A percentile compares a stretch with the other conserved stretches of the same genome.
Conservation (phyloP, 805 yeast species). For the Starmerella apicola region DNA sequence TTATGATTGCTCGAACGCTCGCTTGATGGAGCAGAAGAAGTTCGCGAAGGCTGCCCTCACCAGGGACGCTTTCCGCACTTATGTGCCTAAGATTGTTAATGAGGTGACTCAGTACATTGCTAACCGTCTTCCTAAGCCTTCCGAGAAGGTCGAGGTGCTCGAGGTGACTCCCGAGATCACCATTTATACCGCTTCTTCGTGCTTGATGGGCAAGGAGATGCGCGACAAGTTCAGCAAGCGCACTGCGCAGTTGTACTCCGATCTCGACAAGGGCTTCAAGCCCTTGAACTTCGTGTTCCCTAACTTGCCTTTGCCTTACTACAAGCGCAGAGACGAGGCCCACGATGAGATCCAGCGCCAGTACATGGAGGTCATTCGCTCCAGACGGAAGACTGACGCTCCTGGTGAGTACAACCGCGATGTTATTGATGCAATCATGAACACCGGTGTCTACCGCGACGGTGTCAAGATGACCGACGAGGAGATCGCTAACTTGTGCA, state of each 20-base stretch:
- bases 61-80: conserved; percentile 64
- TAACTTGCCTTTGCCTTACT: conserved; percentile 75
- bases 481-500: conserved; percentile 84
- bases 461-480: conserved; percentile 90
- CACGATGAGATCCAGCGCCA: conserved; percentile 69
- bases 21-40: conserved; percentile 96
- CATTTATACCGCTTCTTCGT: conserved; percentile 87
- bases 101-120: conserved; percentile 60
- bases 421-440: conserved; percentile 77
- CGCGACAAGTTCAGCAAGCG: conserved; percentile 68
- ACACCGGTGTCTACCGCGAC: conserved; percentile 75
- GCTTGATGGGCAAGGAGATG: conserved; percentile 83
- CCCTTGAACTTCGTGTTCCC: conserved; percentile 95
- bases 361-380: conserved; percentile 62
- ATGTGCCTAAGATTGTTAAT: conserved; percentile 78
- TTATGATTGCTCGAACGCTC: conserved; percentile 87
- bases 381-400: conserved; percentile 45
- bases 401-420: conserved; percentile 76
- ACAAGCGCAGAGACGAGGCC: conserved; percentile 76
- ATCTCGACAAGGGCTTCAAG: conserved; percentile 92
- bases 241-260: conserved; percentile 76
- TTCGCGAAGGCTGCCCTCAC: conserved; percentile 86
- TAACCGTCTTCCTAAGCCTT: conserved; percentile 26
- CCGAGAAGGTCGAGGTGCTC: conserved; percentile 40
- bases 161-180: conserved; percentile 88